Base-by-base conservation (phyloP, 768 basidiomycete genomes). In the Pholiota molesta region DNA sequence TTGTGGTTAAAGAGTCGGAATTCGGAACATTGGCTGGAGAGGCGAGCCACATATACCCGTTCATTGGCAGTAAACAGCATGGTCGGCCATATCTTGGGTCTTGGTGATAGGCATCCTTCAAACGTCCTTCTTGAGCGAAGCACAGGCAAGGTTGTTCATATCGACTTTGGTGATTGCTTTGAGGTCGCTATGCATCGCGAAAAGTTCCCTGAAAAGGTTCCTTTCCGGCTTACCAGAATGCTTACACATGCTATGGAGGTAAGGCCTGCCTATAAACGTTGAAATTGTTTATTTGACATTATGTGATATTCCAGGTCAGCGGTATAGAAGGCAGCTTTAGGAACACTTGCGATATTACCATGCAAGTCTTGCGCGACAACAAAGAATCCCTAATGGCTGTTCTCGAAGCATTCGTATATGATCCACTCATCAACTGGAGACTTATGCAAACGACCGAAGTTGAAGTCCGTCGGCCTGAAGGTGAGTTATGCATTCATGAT, bases 361-460 rank as follows among this genome's bases (percentile, higher is more conserved):
- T 99, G 97, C 84, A 86, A 59, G 97, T 99, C 5, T 78, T 99
- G 59, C 90, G 97, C 31, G 94, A 92, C 61, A 99, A 99, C 78
- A 95, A 95, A 76, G 97, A 99, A 74, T 97, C 95, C n/a, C 80
- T 99, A 62, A 95, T 99, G 93, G 97, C 97, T 5, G 97, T 99
- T 19, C 81, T 99, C 29, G 97, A 99, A 74, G 97, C 97, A 7
- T 99, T 99, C 72, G 96, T 99, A 9, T 98, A 99, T 69, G 97
- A 99, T 71, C 97, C 97, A 13, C 78, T 99, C 60, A 96, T 99
- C 80, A 97, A 95, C 70, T 99, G 96, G 95, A 86, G 95, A 68
- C 79, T 97, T 64, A 91, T 94, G 82, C 91, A 92, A 69, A 85
- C 90, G 69, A 85, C 90, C 5, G 93, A 95, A 56, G 87, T 85